Base-by-base conservation (phyloP, 139 green algal genomes). In the Asterochloris erici region DNA sequence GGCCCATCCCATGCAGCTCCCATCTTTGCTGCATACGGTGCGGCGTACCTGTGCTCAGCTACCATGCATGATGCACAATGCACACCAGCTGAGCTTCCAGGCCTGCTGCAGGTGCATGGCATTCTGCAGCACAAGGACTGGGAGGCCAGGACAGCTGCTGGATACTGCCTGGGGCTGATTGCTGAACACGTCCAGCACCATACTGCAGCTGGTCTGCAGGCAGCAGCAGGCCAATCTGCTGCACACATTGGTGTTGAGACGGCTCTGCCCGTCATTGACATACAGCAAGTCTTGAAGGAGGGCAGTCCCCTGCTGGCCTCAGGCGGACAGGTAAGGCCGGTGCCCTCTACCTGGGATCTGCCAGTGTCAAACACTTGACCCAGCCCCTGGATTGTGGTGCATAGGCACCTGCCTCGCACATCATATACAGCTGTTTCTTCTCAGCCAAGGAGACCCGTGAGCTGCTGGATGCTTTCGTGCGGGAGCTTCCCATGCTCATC, bases 61-160 rank as follows among this genome's bases (percentile, higher is more conserved):
- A 13, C 61, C 26, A 1, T 80, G 12, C 9, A 14, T 81, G 10
- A 6, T 17, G 19, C 54, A 28, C 66, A 12, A 64, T 1, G 9
- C 11, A 60, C 0, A 63, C 28, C 21, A 61, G 9, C 26, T 69
- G 60, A 19, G 19, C 19, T 15, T 64, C 70, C 68, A 61, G 64
- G 81, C 28, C 71, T 79, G 19, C 38, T 73, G 47, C 87, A 96
- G 94, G 86, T 96, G 12, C 85, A 88, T 13, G 71, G 79, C 12
- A 89, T 90, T 74, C 81, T 98, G 23, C 89, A 90, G 29, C 84
- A 87, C 82, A 92, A 89, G 11, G 87, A 85, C 28, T 98, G 96
- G 96, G 96, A 98, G 11, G 91, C 92, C 0, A 88, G 96, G 9
- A 79, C 93, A 0, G 93, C 93, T 28, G 94, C 95, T 12, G 93